Percentiles rank a stretch among this genome's conserved stretches.
Evolutionary conservation across 75 land plant species (phyloP).

Genomic region (Picea glauca): DNA sequence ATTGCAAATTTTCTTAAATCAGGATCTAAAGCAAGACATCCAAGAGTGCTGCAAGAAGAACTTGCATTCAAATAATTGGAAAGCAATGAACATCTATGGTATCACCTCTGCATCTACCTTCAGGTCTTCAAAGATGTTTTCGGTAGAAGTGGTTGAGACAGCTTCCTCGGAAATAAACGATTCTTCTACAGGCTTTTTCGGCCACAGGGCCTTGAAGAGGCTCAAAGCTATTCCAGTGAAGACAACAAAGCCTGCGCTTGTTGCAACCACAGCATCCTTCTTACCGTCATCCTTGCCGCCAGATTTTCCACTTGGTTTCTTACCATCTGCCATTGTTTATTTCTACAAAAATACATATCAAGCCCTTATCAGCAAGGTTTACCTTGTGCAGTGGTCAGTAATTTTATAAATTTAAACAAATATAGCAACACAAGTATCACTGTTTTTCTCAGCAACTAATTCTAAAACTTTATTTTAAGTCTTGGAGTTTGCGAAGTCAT

Average conservation of each 20-base stretch:
- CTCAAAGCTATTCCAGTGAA: constrained; percentile 6
- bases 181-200: constrained; percentile 2
- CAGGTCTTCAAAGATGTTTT: neutral
- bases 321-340: neutral
- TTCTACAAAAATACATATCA: neutral
- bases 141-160: neutral
- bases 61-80: neutral
- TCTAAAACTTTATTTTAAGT: neutral
- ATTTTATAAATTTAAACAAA: too few relatives aligned
- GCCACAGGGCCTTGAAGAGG: constrained; percentile 3
- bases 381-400: neutral
- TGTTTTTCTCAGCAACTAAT: neutral
- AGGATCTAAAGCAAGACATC: neutral
- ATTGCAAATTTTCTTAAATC: neutral
- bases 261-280: constrained; percentile 1
- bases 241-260: constrained; percentile 7
- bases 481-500: neutral
- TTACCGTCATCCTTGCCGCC: neutral
- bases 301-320: neutral
- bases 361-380: neutral
- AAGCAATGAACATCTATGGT: too few relatives aligned
- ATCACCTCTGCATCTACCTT: constrained; percentile 6
- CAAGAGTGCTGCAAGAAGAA: neutral
- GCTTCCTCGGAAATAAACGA: neutral
- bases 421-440: neutral